phyloP scores from a whole-genome alignment of 2,329 filamentous ascomycete species.

The Neurospora crassa region DNA sequence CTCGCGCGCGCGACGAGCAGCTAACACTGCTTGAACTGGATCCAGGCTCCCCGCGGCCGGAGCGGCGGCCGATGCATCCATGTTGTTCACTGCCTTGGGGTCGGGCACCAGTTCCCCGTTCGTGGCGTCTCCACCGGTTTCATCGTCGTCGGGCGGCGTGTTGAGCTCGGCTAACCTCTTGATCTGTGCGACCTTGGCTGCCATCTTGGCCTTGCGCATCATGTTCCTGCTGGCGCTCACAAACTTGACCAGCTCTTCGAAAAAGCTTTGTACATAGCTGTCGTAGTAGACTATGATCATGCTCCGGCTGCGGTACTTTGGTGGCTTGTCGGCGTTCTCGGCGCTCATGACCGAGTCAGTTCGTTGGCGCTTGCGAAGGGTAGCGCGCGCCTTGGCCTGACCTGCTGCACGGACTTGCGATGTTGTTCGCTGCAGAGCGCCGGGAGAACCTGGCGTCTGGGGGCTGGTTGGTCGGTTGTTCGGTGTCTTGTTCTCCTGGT shows the following conservation, averaged over 20 bases:
- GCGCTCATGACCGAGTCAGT: slow-evolving; percentile 43
- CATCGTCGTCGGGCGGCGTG: slow-evolving; percentile 37
- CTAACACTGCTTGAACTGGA: background rate
- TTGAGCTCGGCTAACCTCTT: slow-evolving; percentile 51
- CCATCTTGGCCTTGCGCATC: slow-evolving; percentile 82
- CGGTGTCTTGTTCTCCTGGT: background rate
- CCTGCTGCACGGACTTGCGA: slow-evolving; percentile 36
- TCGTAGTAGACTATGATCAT: slow-evolving; percentile 92
- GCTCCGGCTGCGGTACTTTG: slow-evolving; percentile 58
- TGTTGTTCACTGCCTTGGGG: background rate
- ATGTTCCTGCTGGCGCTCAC: slow-evolving; percentile 73
- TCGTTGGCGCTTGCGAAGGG: slow-evolving; percentile 39
- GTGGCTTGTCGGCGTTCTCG: slow-evolving; percentile 28
- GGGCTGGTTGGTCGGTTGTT: slow-evolving; percentile 21
- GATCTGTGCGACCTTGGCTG: slow-evolving; percentile 61
- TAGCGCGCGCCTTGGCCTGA: slow-evolving; percentile 35
- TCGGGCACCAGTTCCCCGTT: background rate
- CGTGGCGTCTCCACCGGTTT: slow-evolving; percentile 4
- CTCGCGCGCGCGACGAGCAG: background rate
- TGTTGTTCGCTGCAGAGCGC: slow-evolving; percentile 29
- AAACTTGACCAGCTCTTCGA: slow-evolving; percentile 74
- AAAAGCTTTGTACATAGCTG: slow-evolving; percentile 71
- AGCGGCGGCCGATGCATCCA: background rate
- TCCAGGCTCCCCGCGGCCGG: background rate
- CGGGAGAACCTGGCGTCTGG: slow-evolving; percentile 25